Evolutionary conservation across 2,329 filamentous ascomycete species (phyloP), one percentile per base, ranked within the genome.

Genomic region (Chaetomium sp.): DNA sequence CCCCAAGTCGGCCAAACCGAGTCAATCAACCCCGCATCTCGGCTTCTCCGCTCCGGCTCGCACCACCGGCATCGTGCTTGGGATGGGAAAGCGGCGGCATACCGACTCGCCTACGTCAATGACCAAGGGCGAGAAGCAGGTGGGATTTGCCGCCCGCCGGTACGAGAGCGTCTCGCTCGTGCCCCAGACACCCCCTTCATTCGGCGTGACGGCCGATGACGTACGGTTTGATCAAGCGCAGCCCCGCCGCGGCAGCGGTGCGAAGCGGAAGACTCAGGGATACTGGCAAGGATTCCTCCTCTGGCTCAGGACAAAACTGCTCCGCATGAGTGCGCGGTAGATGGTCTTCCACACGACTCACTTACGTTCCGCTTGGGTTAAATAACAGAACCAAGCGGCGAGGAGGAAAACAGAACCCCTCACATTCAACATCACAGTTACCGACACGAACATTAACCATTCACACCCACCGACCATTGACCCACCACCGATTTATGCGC

Each of bases 281-380:
- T 81, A 85, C 47, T 89, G 86, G 86, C 87, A 83, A 8, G 82
- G 81, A 25, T 88, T 89, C 70, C 79, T 89, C 58, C 78, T 89
- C 62, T 89, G 87, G 87, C 73, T 89, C 29, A 79, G 86, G 65
- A 89, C 86, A n/a, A 80, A 82, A 65, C 75, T 85, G 35, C 74
- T 85, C 55, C 77, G 79, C 7, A 73, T 81, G 65, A 70, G 75
- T 59, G 73, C 73, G 29, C 65, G 63, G 49, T 70, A 68, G 61
- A 54, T 13, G 29, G 42, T 31, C 25, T 7, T 10, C 38, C 31
- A 1, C 10, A 23, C 23, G 23, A 8, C 21, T 29, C 35, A 57
- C 38, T 25, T 42, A 21, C 13, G 23, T 21, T 42, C 33, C 21
- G 57, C 42, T 59, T 57, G 56, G 55, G 61, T 55, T 63, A 35